Evolutionary conservation across 768 basidiomycete species (phyloP), one percentile per base, ranked within the genome.

Genomic region (Gloeostereum incarnatum): DNA sequence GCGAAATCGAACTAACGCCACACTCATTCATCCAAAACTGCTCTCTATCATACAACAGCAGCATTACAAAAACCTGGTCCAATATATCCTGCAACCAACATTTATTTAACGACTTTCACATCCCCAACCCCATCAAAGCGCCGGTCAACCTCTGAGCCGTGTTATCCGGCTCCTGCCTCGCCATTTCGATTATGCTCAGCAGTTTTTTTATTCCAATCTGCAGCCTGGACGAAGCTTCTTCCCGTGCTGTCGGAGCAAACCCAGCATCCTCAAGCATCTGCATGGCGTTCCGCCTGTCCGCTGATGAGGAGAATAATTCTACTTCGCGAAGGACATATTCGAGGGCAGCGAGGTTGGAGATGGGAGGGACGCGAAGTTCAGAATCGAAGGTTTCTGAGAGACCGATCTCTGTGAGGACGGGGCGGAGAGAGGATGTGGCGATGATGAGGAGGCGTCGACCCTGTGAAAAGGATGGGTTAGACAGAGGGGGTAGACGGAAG

Each of bases 171-270:
- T 96, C 94, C 62, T 98, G 96, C 51, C 94, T 71, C 34, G 93
- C 88, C 93, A 96, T 97, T 69, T 99, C 96, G 14, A 93, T 70
- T 39, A 86, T 71, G 43, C 81, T 89, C 54, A 99, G 57, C 56
- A 99, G 52, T 61, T 87, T 92, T 77, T 98, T 98, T 51, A 99
- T 78, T 0, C 96, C 96, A 33, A 98, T 82, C 45, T 81, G 76
- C 48, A 92, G 47, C 33, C 63, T 68, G 10, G 69, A 51, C 8
- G 61, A 55, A 31, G 68, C 55, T 10, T 62, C 67, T 22, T 67
- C 66, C 38, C 65, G 62, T n/a, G 68, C 66, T 5, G 60, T 59
- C 13, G 61, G 52, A 8, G 69, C 74, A 44, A 93, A 78, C 8
- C 87, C 88, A 1, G 88, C 84, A 39, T 86, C 75, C 18, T 69